Evolutionary conservation across 169 alveolate genomes (phyloP).

Genomic region (Eimeria maxima): DNA sequence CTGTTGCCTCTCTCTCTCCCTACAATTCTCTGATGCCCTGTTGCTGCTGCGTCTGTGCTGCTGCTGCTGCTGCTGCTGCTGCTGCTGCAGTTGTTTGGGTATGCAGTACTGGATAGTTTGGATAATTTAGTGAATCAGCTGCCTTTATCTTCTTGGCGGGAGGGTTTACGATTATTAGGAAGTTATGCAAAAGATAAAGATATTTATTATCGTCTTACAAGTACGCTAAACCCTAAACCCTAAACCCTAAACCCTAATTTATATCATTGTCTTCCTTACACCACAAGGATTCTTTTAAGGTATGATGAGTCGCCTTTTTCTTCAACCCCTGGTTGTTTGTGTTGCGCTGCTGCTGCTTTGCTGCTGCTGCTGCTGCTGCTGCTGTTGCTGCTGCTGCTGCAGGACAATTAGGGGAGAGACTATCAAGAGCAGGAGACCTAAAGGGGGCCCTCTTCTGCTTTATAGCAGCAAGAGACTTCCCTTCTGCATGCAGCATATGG

Average conservation of each 20-base stretch:
- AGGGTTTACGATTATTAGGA: background rate
- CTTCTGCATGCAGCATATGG: slow-evolving; percentile 77
- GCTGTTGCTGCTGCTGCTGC: slow-evolving; percentile 34
- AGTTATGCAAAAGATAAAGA: slow-evolving; percentile 3
- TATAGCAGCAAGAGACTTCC: slow-evolving; percentile 55
- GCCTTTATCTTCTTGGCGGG: background rate
- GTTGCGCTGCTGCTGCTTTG: background rate
- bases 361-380: slow-evolving; percentile 25
- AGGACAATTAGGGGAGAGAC: slow-evolving; percentile 32
- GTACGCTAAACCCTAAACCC: background rate
- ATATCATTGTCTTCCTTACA: too few relatives aligned
- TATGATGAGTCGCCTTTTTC: too few relatives aligned
- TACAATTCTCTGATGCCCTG: background rate
- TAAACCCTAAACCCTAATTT: background rate
- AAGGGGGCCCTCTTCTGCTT: slow-evolving; percentile 68
- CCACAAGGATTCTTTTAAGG: too few relatives aligned
- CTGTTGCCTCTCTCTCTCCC: too few relatives aligned
- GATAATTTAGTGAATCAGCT: background rate
- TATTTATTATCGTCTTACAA: background rate
- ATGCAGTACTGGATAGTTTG: background rate
- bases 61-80: slow-evolving; percentile 43
- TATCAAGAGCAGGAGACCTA: background rate
- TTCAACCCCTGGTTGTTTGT: too few relatives aligned
- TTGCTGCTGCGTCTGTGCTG: slow-evolving; percentile 33
- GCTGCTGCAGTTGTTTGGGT: slow-evolving; percentile 60